Conservation (phyloP, 306 rosid species). For the Quercus aquifolioides region DNA sequence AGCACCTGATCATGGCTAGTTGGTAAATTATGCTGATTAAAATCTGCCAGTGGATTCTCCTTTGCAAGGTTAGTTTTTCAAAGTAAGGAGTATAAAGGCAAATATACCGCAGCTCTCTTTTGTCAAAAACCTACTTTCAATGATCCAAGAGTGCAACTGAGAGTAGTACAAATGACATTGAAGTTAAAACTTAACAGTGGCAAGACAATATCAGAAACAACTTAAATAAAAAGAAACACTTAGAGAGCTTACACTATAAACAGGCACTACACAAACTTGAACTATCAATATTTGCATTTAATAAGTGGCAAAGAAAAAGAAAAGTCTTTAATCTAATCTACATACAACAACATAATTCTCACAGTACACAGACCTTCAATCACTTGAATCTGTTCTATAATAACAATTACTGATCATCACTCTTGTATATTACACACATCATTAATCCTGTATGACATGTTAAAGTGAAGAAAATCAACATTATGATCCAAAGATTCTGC, state of each 20-base stretch:
- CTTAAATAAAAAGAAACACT: background rate
- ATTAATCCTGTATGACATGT: slow-evolving; percentile 19
- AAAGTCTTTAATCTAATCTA: slow-evolving; percentile 20
- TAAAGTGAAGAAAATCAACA: slow-evolving; percentile 10
- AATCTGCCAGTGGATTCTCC: too few relatives aligned
- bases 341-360: slow-evolving; percentile 27
- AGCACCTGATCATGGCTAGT: too few relatives aligned
- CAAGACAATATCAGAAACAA: background rate
- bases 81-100: too few relatives aligned
- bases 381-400: slow-evolving; percentile 3
- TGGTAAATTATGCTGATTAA: too few relatives aligned
- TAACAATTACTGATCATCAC: slow-evolving; percentile 9
- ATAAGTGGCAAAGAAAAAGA: slow-evolving; percentile 17
- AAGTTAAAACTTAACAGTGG: background rate
- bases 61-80: too few relatives aligned
- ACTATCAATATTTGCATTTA: slow-evolving; percentile 25
- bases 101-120: too few relatives aligned
- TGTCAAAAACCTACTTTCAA: slow-evolving; percentile 10
- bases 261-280: slow-evolving; percentile 11
- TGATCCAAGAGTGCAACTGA: background rate
- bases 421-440: slow-evolving; percentile 17
- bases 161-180: background rate
- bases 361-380: slow-evolving; percentile 13
- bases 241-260: background rate
- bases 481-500: slow-evolving; percentile 33